Evolutionary conservation across 2,329 filamentous ascomycete genomes (phyloP), one percentile per base, ranked within the genome.

Genomic region (Hymenoscyphus linearis): DNA sequence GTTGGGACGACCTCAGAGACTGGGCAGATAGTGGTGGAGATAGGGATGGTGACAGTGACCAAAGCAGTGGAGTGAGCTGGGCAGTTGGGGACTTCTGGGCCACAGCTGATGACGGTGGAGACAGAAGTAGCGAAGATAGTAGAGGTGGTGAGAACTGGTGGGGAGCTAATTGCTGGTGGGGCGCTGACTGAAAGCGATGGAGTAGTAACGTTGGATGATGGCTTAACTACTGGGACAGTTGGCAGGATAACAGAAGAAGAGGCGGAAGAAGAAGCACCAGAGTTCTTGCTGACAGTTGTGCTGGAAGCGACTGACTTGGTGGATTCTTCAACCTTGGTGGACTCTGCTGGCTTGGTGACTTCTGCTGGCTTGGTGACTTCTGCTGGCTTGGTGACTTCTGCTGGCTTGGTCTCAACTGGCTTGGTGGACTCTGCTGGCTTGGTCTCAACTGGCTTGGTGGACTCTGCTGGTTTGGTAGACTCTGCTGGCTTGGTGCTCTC

Each of bases 51-150:
- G 40, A 63, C 59, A 18, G 67, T 64, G 34, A 65, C 64, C 6
- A 65, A 31, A 27, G 64, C 60, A 57, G 66, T 60, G 22, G 65
- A 53, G 37, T 52, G 40, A 22, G 59, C 53, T 34, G 82, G 82
- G 77, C 82, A 85, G 75, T 82, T 74, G 44, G 77, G 75, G 55
- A 80, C 72, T 58, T 74, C 73, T 34, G 76, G 65, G n/a, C 71
- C 77, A 66, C 80, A 81, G 69, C 76, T 78, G 62, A 77, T 82
- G 72, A 84, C 75, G 60, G 81, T 84, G 63, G 75, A 75, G 64
- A 78, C 70, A 2, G 73, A 71, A 54, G 82, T 84, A 63, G 77
- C 78, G 76, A 76, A 82, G 70, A 83, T 72, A 50, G 81, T 82
- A 1, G 79, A 80, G 63, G 64, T 66, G 18, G 64, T 66, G 56